Base-by-base conservation (phyloP, 371 early-diverging fungal species). In the Mucor indicus region DNA sequence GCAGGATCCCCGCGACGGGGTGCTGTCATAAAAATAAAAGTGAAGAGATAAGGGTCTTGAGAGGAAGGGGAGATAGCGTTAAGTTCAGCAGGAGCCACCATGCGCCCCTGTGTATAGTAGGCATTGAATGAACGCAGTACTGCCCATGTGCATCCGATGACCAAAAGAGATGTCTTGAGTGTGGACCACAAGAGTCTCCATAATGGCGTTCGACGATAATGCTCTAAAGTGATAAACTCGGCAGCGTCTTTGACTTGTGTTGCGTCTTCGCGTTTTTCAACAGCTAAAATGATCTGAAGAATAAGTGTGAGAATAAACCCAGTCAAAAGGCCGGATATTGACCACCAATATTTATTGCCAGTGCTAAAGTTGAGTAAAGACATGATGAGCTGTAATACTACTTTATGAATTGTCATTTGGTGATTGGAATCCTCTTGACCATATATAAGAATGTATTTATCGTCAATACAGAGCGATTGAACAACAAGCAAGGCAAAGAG, bases 271-370 rank as follows among this genome's bases (percentile, higher is more conserved):
- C 59, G 53, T 16, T 61, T 57, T 33, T 71, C 53, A 13, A 46
- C 46, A 24, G 54, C 59, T 25, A 71, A 47, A n/a, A 57, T 25
- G 1, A 58, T 51, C 22, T 75, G 75, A 20, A 77, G 62, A 7
- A 55, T 29, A 23, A 79, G 23, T 2, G 72, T 66, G 2, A 63
- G 70, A 15, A 78, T 21, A 36, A 68, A 67, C 1, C 83, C 83
- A 20, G 70, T 67, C 21, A 75, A 31, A 13, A 79, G 39, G n/a
- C 80, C 80, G 17, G 78, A 57, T 33, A 77, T 38, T 13, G 78
- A 76, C 83, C 83, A 83, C 83, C 83, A 83, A n/a, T 79, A 55
- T 41, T 77, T 76, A 22, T 76, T 79, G 44, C 74, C 72, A 15
- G 61, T 64, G 10, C 69, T 44, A 32, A 62, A 76, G 44, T 83